Conservation (phyloP, 495 filamentous ascomycete genomes). For the Bathelium albidoporum region DNA sequence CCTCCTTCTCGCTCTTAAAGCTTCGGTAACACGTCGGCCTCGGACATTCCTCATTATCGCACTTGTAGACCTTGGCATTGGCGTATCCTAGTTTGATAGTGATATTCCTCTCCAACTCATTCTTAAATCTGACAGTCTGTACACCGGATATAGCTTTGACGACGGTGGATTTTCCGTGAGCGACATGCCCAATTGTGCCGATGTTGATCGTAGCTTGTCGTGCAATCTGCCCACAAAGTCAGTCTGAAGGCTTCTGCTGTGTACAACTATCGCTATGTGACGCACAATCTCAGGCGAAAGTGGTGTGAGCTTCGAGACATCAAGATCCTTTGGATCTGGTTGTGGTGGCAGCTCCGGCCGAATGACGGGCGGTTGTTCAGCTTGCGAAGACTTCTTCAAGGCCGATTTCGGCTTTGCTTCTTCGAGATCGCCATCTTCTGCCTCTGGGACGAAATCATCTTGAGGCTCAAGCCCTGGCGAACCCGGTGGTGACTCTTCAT, state of each 20-base stretch:
- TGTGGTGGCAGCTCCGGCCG: slow-evolving; percentile 62
- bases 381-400: slow-evolving; percentile 49
- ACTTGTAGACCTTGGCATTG: slow-evolving; percentile 99
- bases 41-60: slow-evolving; percentile 81
- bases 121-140: slow-evolving; percentile 98
- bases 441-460: slow-evolving; percentile 22
- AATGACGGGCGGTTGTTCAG: slow-evolving; percentile 44
- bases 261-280: too few relatives aligned
- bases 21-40: slow-evolving; percentile 91
- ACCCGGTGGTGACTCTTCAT: slow-evolving; percentile 49
- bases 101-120: slow-evolving; percentile 96
- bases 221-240: slow-evolving; percentile 43
- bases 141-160: slow-evolving; percentile 98
- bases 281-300: slow-evolving; percentile 73
- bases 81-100: slow-evolving; percentile 99
- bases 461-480: slow-evolving; percentile 42
- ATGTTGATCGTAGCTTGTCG: slow-evolving; percentile 99
- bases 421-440: slow-evolving; percentile 19
- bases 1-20: slow-evolving; percentile 96
- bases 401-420: slow-evolving; percentile 50
- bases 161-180: slow-evolving; percentile 95
- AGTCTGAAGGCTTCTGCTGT: background rate
- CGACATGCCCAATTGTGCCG: slow-evolving; percentile 96
- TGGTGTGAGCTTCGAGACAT: slow-evolving; percentile 66
- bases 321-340: slow-evolving; percentile 76